Evolutionary conservation across 208 protist genomes (phyloP).

Genomic region (Endotrypanum monterogeii): DNA sequence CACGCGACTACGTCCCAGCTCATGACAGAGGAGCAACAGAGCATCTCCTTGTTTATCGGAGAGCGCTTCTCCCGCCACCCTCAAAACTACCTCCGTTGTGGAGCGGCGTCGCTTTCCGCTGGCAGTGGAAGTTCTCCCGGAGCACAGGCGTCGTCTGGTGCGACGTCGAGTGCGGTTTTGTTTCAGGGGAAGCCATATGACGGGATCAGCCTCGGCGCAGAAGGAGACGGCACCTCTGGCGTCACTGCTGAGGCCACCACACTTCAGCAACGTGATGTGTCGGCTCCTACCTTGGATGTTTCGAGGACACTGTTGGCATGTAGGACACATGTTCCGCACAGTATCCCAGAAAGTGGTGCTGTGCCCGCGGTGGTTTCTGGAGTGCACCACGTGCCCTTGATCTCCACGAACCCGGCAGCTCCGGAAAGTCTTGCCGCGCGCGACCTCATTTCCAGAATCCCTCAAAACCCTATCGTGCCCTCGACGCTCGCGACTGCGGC

Average conservation of each 20-base stretch:
- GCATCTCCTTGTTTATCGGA: conserved; percentile 23
- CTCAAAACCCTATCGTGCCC: not conserved
- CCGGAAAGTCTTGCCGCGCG: not conserved
- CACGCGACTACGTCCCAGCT: conserved; percentile 30
- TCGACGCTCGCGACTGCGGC: not conserved
- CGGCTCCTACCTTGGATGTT: not conserved
- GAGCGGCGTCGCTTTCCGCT: not conserved
- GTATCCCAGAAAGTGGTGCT: not conserved
- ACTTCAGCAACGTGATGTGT: not conserved
- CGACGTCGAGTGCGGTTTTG: not conserved
- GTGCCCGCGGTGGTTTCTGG: not conserved
- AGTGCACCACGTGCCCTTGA: not conserved
- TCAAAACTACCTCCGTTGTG: conserved; percentile 5
- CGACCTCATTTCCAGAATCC: not conserved
- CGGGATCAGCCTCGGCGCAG: not conserved
- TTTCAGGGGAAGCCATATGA: not conserved
- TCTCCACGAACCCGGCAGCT: not conserved
- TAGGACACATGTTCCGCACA: not conserved
- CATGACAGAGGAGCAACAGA: conserved; percentile 19
- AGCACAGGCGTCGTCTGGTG: not conserved
- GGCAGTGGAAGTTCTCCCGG: not conserved
- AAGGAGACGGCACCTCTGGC: not conserved
- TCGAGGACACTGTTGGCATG: not conserved
- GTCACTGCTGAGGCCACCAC: not conserved
- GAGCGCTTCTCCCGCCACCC: conserved; percentile 31